These are phyloP conservation scores for Bryopsis sp. DNA, from an alignment of 139 green algal species.

Conservation along the genomic window DNA sequence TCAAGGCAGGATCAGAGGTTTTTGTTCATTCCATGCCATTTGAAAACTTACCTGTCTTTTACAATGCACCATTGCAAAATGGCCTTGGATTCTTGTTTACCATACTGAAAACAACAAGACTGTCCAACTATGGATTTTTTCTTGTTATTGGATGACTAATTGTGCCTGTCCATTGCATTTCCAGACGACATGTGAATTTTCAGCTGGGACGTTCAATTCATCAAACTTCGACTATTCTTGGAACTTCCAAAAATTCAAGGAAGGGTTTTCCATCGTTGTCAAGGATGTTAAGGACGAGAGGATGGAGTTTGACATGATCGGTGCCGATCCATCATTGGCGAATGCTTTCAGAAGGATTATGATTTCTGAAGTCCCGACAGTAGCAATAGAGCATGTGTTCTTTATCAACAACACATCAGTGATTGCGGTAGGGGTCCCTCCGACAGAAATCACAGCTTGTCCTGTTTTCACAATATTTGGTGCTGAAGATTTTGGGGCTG, in stretches of 20 bases:
- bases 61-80: too few relatives aligned
- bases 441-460: neutral
- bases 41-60: too few relatives aligned
- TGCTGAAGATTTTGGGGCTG: too few relatives aligned
- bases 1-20: too few relatives aligned
- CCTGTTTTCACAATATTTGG: too few relatives aligned
- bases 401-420: constrained; percentile 95
- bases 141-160: too few relatives aligned
- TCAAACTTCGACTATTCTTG: constrained; percentile 72
- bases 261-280: constrained; percentile 29
- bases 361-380: constrained; percentile 88
- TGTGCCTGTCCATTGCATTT: too few relatives aligned
- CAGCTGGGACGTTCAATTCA: constrained; percentile 50
- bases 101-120: too few relatives aligned
- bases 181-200: constrained; percentile 59
- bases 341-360: constrained; percentile 93
- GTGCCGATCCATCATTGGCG: constrained; percentile 74
- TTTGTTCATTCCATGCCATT: too few relatives aligned
- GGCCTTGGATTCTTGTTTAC: too few relatives aligned
- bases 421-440: constrained; percentile 51
- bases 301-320: constrained; percentile 89
- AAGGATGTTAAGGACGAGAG: constrained; percentile 31
- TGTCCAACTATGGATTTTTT: too few relatives aligned
- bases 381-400: constrained; percentile 97
- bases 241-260: constrained; percentile 55